Conservation (phyloP, 164 flowering plant genomes). For the Protea cynaroides region DNA sequence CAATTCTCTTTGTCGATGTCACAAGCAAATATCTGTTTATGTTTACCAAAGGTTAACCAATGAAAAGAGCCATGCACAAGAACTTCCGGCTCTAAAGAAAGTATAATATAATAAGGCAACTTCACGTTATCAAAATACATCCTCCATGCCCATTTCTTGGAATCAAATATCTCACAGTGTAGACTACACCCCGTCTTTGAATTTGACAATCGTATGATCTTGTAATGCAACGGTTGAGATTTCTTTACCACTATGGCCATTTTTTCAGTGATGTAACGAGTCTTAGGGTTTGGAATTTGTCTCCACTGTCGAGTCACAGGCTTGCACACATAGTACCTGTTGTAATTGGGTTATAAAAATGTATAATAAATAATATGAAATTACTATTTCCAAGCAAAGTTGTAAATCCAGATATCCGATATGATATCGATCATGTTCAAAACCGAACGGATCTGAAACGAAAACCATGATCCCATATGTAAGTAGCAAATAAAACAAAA, state of each 20-base stretch:
- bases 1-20: neutral
- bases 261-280: neutral
- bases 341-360: too few species aligned
- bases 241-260: neutral
- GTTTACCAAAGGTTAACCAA: neutral
- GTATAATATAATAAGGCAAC: too few species aligned
- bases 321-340: too few species aligned
- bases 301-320: too few species aligned
- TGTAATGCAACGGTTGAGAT: neutral
- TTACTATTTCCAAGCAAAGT: too few species aligned
- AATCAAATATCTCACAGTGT: constrained; percentile 5
- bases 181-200: neutral
- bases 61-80: neutral
- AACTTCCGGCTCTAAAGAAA: neutral
- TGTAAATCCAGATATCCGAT: too few species aligned
- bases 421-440: too few species aligned
- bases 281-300: constrained; percentile 3
- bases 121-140: neutral
- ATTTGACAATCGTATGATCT: neutral
- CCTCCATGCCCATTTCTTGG: neutral
- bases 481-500: constrained; percentile 1
- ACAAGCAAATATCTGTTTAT: neutral
- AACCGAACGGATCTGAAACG: too few species aligned
- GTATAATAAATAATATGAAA: too few species aligned
- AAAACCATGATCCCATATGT: too few species aligned